phyloP scores from a whole-genome alignment of 2,329 filamentous ascomycete genomes.

The Corynespora cassiicola region DNA sequence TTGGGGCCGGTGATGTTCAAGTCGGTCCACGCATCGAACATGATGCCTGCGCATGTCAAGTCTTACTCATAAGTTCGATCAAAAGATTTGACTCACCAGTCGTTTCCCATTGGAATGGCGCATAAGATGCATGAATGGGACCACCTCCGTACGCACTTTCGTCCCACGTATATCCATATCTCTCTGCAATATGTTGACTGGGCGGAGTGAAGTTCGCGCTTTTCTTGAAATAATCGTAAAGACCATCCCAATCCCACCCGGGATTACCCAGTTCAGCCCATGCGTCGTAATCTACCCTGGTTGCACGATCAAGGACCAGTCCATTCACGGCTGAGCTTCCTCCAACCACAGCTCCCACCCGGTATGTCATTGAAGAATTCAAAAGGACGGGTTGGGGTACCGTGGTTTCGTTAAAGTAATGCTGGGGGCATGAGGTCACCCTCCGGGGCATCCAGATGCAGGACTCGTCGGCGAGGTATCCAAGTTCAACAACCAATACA shows the following conservation, averaged over 20 bases:
- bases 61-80: not conserved
- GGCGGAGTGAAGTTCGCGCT: conserved; percentile 13
- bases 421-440: not conserved
- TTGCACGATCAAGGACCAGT: conserved; percentile 40
- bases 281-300: conserved; percentile 50
- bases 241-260: conserved; percentile 62
- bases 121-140: conserved; percentile 18
- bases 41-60: conserved; percentile 11
- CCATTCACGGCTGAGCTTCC: conserved; percentile 42
- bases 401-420: conserved; percentile 5
- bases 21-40: conserved; percentile 20
- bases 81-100: conserved; percentile 17
- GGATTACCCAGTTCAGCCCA: conserved; percentile 64
- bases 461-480: conserved; percentile 13
- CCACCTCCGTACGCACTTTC: conserved; percentile 16
- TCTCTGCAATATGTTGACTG: conserved; percentile 7
- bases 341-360: conserved; percentile 34
- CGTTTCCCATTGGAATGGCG: conserved; percentile 19
- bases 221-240: conserved; percentile 44
- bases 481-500: conserved; percentile 25
- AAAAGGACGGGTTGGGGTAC: too few relatives aligned
- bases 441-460: conserved; percentile 8
- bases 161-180: conserved; percentile 22
- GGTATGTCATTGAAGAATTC: too few relatives aligned
- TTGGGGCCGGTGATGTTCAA: conserved; percentile 24